Conservation (phyloP, 192 early-diverging fungal genomes). For the Coemansia sp. region DNA sequence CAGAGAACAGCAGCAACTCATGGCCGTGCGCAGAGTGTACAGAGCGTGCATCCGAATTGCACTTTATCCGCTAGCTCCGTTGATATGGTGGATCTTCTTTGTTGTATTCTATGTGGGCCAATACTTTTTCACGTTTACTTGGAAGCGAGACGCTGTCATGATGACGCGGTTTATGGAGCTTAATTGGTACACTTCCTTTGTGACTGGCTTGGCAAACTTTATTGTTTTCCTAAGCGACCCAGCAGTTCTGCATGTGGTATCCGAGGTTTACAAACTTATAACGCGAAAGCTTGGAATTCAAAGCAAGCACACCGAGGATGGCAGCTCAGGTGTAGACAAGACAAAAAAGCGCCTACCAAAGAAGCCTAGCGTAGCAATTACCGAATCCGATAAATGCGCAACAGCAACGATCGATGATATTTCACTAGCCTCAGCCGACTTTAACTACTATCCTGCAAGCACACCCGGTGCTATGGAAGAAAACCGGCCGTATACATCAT, state of each 20-base stretch:
- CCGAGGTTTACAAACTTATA: slow-evolving; percentile 15
- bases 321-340: neutral
- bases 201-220: slow-evolving; percentile 22
- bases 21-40: slow-evolving; percentile 33
- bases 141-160: slow-evolving; percentile 9
- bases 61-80: slow-evolving; percentile 29
- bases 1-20: slow-evolving; percentile 24
- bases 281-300: neutral
- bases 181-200: slow-evolving; percentile 16
- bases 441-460: neutral
- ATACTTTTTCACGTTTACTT: slow-evolving; percentile 26
- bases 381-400: slow-evolving; percentile 6
- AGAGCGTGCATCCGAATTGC: slow-evolving; percentile 43
- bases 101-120: slow-evolving; percentile 19
- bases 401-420: slow-evolving; percentile 4
- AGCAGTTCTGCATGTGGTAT: slow-evolving; percentile 17
- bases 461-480: slow-evolving; percentile 16
- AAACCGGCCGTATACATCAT: slow-evolving; percentile 6
- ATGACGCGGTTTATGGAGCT: slow-evolving; percentile 7
- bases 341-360: slow-evolving; percentile 9
- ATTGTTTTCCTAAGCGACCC: slow-evolving; percentile 38
- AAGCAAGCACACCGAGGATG: neutral
- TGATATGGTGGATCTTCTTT: slow-evolving; percentile 23
- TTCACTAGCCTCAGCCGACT: slow-evolving; percentile 3
- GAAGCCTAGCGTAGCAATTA: slow-evolving; percentile 9